These are phyloP conservation scores for Colletotrichum sp. DNA, from an alignment of 2,329 filamentous ascomycete species.

Conservation along the genomic window DNA sequence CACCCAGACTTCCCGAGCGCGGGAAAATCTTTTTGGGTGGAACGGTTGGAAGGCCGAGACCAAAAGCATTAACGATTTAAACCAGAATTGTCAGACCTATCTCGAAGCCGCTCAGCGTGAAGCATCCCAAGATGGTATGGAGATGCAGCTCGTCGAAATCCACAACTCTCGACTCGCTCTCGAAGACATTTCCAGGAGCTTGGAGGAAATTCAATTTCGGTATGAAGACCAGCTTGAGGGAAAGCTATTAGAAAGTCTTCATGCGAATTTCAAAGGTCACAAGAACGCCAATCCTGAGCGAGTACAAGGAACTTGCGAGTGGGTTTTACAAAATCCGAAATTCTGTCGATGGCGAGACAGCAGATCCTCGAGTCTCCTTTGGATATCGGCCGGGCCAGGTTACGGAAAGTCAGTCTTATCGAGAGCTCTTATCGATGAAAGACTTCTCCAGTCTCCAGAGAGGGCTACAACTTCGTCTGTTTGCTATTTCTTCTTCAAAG, in stretches of 20 bases:
- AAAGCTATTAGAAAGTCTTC: fast-evolving
- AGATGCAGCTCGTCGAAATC: not conserved
- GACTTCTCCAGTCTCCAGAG: fast-evolving
- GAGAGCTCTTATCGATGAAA: not conserved
- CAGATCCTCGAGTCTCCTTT: not conserved
- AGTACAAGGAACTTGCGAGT: not conserved
- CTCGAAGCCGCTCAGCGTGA: not conserved
- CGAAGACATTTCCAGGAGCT: not conserved
- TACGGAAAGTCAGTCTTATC: not conserved
- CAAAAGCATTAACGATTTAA: not conserved
- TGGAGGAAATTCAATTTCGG: not conserved
- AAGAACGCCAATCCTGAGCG: not conserved
- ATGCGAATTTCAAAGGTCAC: not conserved
- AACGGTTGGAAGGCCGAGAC: not conserved
- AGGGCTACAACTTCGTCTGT: not conserved
- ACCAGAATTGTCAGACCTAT: not conserved
- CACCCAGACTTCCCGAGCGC: not conserved
- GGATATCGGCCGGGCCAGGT: not conserved
- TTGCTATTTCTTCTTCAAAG: not conserved
- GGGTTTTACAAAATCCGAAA: not conserved
- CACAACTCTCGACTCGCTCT: not conserved
- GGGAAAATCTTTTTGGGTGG: not conserved
- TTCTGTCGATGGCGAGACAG: not conserved
- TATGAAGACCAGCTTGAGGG: not conserved
- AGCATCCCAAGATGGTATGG: fast-evolving